These are phyloP conservation scores for Punica granatum DNA, from an alignment of 345 rosid genomes.

Conservation along the genomic window DNA sequence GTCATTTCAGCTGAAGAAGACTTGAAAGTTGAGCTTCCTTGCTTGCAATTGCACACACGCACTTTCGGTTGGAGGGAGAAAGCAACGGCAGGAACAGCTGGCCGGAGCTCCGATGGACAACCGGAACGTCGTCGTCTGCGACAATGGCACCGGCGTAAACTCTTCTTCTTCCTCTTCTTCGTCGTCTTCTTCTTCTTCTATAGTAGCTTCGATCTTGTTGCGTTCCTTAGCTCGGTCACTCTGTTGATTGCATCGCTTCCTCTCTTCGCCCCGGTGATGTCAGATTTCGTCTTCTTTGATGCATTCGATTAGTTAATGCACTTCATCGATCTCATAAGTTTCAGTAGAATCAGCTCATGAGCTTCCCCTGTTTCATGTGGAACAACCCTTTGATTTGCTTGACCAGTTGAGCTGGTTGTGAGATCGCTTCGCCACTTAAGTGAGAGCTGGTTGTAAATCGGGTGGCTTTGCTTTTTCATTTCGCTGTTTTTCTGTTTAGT, in stretches of 20 bases:
- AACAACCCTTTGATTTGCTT: not conserved
- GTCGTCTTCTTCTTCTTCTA: not conserved
- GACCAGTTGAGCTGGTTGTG: not conserved
- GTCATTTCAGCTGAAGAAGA: not conserved
- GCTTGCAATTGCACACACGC: no score
- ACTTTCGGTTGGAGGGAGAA: not conserved
- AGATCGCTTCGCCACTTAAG: not conserved
- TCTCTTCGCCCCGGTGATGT: not conserved
- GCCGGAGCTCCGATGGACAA: constrained; percentile 43
- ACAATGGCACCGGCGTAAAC: constrained; percentile 95
- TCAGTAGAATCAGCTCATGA: not conserved
- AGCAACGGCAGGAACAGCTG: not conserved
- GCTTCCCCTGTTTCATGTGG: not conserved
- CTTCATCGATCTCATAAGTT: not conserved
- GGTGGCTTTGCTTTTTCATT: not conserved
- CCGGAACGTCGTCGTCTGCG: constrained; percentile 82
- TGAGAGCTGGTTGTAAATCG: not conserved
- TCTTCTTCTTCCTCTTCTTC: not conserved
- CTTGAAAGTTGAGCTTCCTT: no score
- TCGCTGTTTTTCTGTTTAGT: not conserved
- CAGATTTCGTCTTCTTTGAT: constrained; percentile 1
- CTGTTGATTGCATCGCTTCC: not conserved
- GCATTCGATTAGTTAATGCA: not conserved
- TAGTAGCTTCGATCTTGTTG: not conserved
- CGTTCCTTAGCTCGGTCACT: not conserved